Evolutionary conservation across 1,284 basidiomycete species (phyloP).

Genomic region (Cystobasidium slooffiae): DNA sequence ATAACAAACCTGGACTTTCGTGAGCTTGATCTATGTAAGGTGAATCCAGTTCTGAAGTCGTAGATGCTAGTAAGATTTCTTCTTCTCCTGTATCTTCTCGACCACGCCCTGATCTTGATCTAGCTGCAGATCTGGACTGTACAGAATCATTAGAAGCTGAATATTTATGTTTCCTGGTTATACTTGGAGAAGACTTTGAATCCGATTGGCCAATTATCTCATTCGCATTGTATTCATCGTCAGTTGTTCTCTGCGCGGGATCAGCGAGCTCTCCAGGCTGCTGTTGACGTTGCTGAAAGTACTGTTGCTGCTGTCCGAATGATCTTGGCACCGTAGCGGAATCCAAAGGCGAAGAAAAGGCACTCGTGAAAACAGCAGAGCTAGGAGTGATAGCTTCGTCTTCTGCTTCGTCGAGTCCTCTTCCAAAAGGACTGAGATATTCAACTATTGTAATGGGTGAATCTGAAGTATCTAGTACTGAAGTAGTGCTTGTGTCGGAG

Average conservation of each 20-base stretch:
- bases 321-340: slow-evolving; percentile 1
- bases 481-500: too few species aligned
- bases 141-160: not conserved
- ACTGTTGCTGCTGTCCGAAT: slow-evolving; percentile 8
- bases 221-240: too few species aligned
- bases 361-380: slow-evolving; percentile 4
- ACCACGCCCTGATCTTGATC: too few species aligned
- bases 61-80: slow-evolving; percentile 7
- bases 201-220: too few species aligned
- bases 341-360: slow-evolving; percentile 18
- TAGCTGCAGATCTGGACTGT: slow-evolving; percentile 7
- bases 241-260: too few species aligned
- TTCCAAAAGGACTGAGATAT: too few species aligned
- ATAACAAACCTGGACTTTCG: not conserved
- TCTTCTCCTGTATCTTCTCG: slow-evolving; percentile 12
- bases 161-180: not conserved
- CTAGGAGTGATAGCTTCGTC: not conserved
- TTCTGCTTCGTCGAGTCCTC: not conserved
- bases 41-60: not conserved
- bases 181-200: not conserved
- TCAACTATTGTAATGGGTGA: too few species aligned
- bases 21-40: not conserved
- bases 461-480: too few species aligned
- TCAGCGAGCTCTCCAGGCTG: too few species aligned
- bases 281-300: not conserved